Evolutionary conservation across 495 filamentous ascomycete species (phyloP).

Genomic region (Aspergillus kassunensis): DNA sequence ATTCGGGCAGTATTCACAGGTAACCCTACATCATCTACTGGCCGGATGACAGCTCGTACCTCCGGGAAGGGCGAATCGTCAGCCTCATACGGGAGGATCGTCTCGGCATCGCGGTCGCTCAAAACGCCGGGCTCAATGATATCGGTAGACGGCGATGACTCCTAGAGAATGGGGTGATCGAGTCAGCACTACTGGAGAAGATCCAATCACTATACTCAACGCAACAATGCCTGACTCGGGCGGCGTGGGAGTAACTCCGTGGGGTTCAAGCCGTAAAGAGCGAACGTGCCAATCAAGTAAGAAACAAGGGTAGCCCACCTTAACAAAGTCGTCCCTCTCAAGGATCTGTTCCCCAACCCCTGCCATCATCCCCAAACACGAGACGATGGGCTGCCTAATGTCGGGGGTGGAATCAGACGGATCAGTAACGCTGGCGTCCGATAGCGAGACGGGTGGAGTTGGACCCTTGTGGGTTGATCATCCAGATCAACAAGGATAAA

Average conservation of each 20-base stretch:
- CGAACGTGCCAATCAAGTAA: not conserved
- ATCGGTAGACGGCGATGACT: not conserved
- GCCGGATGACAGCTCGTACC: conserved; percentile 41
- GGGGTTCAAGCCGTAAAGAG: no score
- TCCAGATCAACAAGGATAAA: not conserved
- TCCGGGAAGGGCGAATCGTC: conserved; percentile 72
- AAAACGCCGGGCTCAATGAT: conserved; percentile 23
- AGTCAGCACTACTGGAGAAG: not conserved
- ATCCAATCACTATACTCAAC: not conserved
- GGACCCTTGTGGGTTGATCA: not conserved
- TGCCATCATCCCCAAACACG: not conserved
- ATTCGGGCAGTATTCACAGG: conserved; percentile 67
- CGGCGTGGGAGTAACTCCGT: not conserved
- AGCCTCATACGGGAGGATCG: conserved; percentile 41
- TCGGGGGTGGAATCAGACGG: not conserved
- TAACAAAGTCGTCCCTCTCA: not conserved
- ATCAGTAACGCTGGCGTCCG: no score
- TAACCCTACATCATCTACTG: conserved; percentile 62
- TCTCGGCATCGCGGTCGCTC: conserved; percentile 35
- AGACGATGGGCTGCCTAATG: not conserved
- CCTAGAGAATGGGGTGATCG: not conserved
- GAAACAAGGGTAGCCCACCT: not conserved
- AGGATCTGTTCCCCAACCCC: not conserved
- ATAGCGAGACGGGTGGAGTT: conserved; percentile 4
- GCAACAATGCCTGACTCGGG: not conserved